These are phyloP conservation scores for Kwoniella sp. DNA, from an alignment of 768 basidiomycete genomes.

Conservation along the genomic window DNA sequence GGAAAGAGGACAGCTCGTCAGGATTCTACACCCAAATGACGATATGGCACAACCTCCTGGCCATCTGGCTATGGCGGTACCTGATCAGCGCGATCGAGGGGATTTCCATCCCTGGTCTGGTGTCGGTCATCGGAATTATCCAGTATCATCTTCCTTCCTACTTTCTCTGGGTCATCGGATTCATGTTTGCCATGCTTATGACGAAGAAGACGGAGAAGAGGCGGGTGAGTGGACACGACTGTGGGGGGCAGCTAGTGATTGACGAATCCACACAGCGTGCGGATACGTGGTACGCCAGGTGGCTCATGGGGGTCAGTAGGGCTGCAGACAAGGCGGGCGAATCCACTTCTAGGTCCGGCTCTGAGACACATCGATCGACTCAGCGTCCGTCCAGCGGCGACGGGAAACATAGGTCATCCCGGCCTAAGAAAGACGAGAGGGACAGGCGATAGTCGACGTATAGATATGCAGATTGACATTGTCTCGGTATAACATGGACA, in stretches of 20 bases:
- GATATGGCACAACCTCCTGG: slow-evolving; percentile 39
- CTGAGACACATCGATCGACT: too few relatives aligned
- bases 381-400: too few relatives aligned
- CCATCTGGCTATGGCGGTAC: slow-evolving; percentile 44
- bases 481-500: too few relatives aligned
- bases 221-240: slow-evolving; percentile 19
- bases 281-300: slow-evolving; percentile 40
- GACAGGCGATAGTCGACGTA: too few relatives aligned
- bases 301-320: slow-evolving; percentile 26
- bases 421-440: too few relatives aligned
- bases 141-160: slow-evolving; percentile 33
- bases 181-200: slow-evolving; percentile 36
- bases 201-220: slow-evolving; percentile 31
- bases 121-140: slow-evolving; percentile 29
- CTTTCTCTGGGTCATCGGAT: slow-evolving; percentile 36
- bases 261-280: slow-evolving; percentile 20
- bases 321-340: too few relatives aligned
- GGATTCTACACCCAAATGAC: slow-evolving; percentile 27
- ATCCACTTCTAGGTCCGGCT: too few relatives aligned
- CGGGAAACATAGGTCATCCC: too few relatives aligned
- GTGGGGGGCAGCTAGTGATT: not conserved
- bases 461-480: too few relatives aligned
- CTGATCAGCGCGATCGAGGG: slow-evolving; percentile 31
- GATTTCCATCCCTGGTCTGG: slow-evolving; percentile 30
- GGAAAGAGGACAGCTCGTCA: slow-evolving; percentile 10